Conservation (phyloP, 345 rosid genomes). For the Geranium rotundifolium region DNA sequence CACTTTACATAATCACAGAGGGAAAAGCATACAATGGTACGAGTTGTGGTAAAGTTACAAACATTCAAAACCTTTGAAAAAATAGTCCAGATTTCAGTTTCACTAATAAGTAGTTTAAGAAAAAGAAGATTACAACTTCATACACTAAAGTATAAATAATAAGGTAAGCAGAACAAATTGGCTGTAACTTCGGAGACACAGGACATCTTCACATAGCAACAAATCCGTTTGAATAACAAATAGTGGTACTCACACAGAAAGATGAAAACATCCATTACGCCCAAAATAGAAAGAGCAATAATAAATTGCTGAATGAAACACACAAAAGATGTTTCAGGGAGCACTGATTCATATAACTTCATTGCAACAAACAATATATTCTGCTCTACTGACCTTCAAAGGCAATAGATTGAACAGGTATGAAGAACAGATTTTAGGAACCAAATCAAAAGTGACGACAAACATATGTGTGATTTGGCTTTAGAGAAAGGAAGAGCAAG, state of each 20-base stretch:
- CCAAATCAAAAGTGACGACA: not conserved
- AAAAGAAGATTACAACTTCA: too few species aligned
- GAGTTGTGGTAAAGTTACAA: not conserved
- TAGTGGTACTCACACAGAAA: too few species aligned
- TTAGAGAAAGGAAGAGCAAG: not conserved
- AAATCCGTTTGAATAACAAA: not conserved
- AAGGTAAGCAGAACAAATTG: not conserved
- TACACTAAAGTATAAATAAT: too few species aligned
- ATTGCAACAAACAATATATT: not conserved
- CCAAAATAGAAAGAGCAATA: not conserved
- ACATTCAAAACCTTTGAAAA: too few species aligned
- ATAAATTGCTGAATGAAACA: not conserved
- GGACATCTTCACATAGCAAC: not conserved
- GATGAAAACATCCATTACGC: not conserved
- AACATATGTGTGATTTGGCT: not conserved
- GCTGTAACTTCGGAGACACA: not conserved
- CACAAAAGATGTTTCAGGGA: not conserved
- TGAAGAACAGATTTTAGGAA: not conserved
- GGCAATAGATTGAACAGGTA: not conserved
- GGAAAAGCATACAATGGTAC: not conserved
- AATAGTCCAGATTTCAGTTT: too few species aligned
- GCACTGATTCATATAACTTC: not conserved
- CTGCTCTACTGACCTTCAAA: not conserved
- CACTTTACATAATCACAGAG: not conserved
- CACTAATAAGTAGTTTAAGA: too few species aligned